phyloP scores from a whole-genome alignment of 208 protist genomes.

The Trypanosomatidae sp. region DNA sequence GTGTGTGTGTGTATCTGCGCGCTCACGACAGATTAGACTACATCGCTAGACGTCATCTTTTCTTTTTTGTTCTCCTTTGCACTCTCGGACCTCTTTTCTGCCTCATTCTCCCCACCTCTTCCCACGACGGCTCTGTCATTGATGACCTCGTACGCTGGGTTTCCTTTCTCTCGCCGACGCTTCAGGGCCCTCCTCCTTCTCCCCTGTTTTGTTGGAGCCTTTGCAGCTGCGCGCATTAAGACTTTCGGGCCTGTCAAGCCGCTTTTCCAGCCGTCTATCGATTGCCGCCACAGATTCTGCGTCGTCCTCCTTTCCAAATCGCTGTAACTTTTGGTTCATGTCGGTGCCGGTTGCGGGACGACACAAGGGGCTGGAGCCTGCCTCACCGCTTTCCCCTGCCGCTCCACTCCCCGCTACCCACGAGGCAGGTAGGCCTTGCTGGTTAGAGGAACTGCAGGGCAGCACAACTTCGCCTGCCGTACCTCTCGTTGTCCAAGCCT shows the following conservation, averaged over 20 bases:
- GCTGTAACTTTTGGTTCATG: slow-evolving; percentile 1
- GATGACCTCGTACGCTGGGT: no score
- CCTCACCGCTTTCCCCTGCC: neutral
- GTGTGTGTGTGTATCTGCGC: neutral
- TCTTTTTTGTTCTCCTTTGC: neutral
- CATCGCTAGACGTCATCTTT: neutral
- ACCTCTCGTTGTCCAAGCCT: neutral
- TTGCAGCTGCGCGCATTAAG: neutral
- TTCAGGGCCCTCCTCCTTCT: neutral
- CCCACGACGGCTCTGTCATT: neutral
- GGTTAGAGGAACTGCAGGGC: slow-evolving; percentile 10
- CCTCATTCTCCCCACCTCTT: neutral
- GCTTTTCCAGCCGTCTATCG: neutral
- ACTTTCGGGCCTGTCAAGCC: neutral
- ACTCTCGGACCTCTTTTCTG: neutral
- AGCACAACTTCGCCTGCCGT: neutral
- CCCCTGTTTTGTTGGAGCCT: neutral
- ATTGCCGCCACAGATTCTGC: neutral
- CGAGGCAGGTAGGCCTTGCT: slow-evolving; percentile 6
- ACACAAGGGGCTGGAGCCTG: slow-evolving; percentile 14
- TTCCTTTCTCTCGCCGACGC: neutral
- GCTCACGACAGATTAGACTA: neutral
- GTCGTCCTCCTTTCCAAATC: neutral
- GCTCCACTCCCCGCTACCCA: neutral
- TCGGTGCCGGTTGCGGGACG: slow-evolving; percentile 24